Base-by-base conservation (phyloP, 2,329 filamentous ascomycete species). In the Thyridium curvatum region DNA sequence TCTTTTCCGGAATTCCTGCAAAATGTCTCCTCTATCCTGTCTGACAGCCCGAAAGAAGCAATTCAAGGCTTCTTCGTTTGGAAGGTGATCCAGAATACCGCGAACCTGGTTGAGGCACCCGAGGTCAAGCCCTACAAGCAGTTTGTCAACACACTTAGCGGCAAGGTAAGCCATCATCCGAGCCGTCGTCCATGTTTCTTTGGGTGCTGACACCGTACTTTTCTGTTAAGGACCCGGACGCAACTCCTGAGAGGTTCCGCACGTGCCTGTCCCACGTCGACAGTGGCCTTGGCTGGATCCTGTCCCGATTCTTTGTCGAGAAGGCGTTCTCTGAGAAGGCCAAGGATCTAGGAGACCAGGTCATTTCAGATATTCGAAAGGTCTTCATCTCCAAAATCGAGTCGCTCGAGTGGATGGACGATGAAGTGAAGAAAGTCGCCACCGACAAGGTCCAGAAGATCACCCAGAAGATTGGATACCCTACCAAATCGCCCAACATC, bases 271-370 rank as follows among this genome's bases (percentile, higher is more conserved):
- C 54, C 8, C 66, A 71, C 28, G 68, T 82, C 5, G 78, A 84
- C 45, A 55, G 59, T 16, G 71, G 73, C 5, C 55, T 86, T 16
- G 74, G 74, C 3, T 86, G 82, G 81, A 80, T 84, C 35, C 61
- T 85, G 13, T 82, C 79, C 52, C 75, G 80, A 16, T 86, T 86
- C 61, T 88, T 81, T 46, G 69, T 86, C 2, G 74, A 86, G 44
- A 76, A 77, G 35, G 72, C 80, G 1, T 87, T 86, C 50, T 77
- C 79, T 0, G 70, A 79, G 12, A 72, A 77, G 15, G 79, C 80
- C 0, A 84, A 84, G 53, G 61, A 74, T 4, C 74, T 84, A 34
- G 81, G 81, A 13, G 78, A 86, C 41, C 71, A 78, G 39, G 79
- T 89, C 47, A 74, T 86, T n/a, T 72, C 73, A 9, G 79, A 85